A percentile compares a stretch with the other conserved stretches of the same genome.
These are phyloP conservation scores for Cyclotella baltica DNA, from an alignment of 108 stramenopile species.

Conservation along the genomic window DNA sequence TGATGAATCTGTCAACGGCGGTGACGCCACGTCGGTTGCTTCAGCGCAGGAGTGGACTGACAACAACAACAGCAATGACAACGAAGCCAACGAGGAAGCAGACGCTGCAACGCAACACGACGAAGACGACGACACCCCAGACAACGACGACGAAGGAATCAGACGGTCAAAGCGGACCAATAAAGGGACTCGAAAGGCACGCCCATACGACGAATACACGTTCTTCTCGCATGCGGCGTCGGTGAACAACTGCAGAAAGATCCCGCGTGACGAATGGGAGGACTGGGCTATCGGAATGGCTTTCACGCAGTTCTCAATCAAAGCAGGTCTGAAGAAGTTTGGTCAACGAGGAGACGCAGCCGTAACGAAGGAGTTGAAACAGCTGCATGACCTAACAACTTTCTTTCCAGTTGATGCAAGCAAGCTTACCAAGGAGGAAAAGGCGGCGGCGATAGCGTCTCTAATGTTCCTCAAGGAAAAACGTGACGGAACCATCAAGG, in stretches of 20 bases:
- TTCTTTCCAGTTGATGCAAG: constrained; percentile 32
- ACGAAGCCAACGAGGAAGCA: background rate
- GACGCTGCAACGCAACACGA: constrained; percentile 12
- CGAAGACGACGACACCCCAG: background rate
- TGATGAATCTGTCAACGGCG: constrained; percentile 12
- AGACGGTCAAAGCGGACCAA: constrained; percentile 1
- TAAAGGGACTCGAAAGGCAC: background rate
- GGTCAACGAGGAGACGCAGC: constrained; percentile 38
- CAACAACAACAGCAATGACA: background rate
- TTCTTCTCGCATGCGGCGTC: background rate
- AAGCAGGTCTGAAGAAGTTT: constrained; percentile 40
- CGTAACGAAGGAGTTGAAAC: constrained; percentile 49
- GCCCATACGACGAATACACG: constrained; percentile 17
- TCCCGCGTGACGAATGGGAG: background rate
- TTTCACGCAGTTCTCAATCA: background rate
- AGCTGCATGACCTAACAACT: constrained; percentile 38
- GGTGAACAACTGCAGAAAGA: background rate
- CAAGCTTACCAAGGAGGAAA: constrained; percentile 33
- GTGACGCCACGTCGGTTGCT: too few relatives aligned
- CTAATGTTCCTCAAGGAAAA: too few relatives aligned
- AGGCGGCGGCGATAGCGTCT: too few relatives aligned
- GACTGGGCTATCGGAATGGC: background rate
- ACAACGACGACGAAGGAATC: background rate
- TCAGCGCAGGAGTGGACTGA: background rate
- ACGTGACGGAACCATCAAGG: constrained; percentile 38